Base-by-base conservation (phyloP, 148 eudicot genomes). In the Euryodendron excelsum region DNA sequence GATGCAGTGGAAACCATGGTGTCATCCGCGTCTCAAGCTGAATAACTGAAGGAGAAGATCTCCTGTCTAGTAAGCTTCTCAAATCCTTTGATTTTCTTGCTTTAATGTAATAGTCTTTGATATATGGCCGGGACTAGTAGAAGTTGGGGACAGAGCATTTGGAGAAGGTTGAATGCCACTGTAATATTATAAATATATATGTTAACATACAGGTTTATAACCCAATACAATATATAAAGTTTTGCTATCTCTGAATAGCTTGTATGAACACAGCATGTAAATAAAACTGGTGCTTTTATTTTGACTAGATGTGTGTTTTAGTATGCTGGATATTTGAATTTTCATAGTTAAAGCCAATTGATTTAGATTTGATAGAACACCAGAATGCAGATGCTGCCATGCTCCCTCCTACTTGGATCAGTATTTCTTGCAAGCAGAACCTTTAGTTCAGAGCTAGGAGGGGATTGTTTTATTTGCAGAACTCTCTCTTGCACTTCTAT, bases 1-100 rank as follows among this genome's bases (percentile, higher is more conserved):
- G 72, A 80, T n/a, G 80, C 73, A 20, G 53, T 62, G 14, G 80
- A 81, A 21, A 66, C 80, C 73, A 9, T 78, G 79, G 84, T 62
- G 55, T 37, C 81, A 33, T 59, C 72, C 21, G 12, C 82, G 36
- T 74, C 79, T 27, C 77, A 55, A 79, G 62, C 70, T 63, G 66
- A 63, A 75, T 80, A 80, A 44, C 37, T 76, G 12, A 14, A 76
- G 61, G 73, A 60, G 47, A 66, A 64, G 48, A 13, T 64, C n/a
- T 62, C 12, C 61, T 41, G 9, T 18, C 0, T 7, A 62, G 67
- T 74, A 50, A 78, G 81, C 45, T 74, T 66, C 13, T 31, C n/a
- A 21, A 33, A 70, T 48, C 23, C 21, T 67, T 79, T 28, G 45
- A 62, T 74, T 47, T 23, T 62, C 69, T 3, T 76, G 66, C 27